Conservation (phyloP, 2,329 filamentous ascomycete species). For the Epichloe brachyelytri region DNA sequence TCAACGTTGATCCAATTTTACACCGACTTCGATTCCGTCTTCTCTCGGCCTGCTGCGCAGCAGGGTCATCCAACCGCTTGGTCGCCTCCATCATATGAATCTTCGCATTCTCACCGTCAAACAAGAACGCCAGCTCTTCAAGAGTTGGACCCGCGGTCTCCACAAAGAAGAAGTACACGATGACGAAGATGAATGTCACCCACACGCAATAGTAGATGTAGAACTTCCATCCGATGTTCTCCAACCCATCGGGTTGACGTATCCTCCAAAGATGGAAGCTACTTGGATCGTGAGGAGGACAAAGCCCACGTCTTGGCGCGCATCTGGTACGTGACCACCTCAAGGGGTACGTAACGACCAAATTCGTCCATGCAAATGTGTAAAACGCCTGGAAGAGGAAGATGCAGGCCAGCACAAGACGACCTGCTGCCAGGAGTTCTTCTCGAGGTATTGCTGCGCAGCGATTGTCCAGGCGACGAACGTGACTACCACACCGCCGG, state of each 20-base stretch:
- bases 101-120: slow-evolving; percentile 16
- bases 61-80: slow-evolving; percentile 5
- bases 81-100: slow-evolving; percentile 14
- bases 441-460: slow-evolving; percentile 24
- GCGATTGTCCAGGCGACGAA: slow-evolving; percentile 28
- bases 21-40: slow-evolving; percentile 1
- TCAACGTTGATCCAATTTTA: neutral
- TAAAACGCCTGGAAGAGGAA: slow-evolving; percentile 30
- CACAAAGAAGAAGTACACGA: slow-evolving; percentile 28
- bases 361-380: slow-evolving; percentile 29
- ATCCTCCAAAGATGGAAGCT: slow-evolving; percentile 24
- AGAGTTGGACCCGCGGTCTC: slow-evolving; percentile 24
- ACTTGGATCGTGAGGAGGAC: slow-evolving; percentile 27
- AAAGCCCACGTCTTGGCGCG: slow-evolving; percentile 28
- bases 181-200: slow-evolving; percentile 23
- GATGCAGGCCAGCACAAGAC: slow-evolving; percentile 27
- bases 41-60: slow-evolving; percentile 4
- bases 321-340: slow-evolving; percentile 28
- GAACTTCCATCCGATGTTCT: slow-evolving; percentile 26
- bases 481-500: slow-evolving; percentile 24
- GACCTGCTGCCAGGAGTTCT: slow-evolving; percentile 18
- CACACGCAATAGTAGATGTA: slow-evolving; percentile 30
- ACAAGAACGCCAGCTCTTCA: slow-evolving; percentile 22
- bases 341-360: slow-evolving; percentile 29
- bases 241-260: slow-evolving; percentile 27